Evolutionary conservation across 805 yeast genomes (phyloP).

Genomic region (Hanseniaspora taiwanica): DNA sequence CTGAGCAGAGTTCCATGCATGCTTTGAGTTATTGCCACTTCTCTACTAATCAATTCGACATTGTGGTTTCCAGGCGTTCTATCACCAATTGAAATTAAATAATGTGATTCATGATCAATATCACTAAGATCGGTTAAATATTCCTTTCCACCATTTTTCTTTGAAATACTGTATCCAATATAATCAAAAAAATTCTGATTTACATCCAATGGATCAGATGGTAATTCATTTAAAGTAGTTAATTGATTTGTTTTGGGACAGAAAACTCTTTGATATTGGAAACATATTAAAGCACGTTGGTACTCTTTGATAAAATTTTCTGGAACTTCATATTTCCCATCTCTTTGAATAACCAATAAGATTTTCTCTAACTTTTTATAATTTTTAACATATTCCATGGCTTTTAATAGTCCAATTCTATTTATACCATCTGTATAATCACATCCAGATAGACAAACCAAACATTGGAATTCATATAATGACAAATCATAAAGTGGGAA

Average conservation of each 20-base stretch:
- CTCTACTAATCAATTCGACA: background rate
- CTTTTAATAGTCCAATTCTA: slow-evolving; percentile 68
- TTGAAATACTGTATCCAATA: slow-evolving; percentile 25
- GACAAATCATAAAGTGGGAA: slow-evolving; percentile 39
- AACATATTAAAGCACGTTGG: slow-evolving; percentile 59
- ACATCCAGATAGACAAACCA: slow-evolving; percentile 91
- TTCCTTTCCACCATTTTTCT: slow-evolving; percentile 9
- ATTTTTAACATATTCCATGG: slow-evolving; percentile 45
- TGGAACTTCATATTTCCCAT: slow-evolving; percentile 47
- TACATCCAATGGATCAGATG: slow-evolving; percentile 22
- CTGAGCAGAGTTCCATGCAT: no score
- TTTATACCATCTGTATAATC: slow-evolving; percentile 85
- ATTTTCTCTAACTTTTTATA: slow-evolving; percentile 41
- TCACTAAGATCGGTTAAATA: slow-evolving; percentile 19
- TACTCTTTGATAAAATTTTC: slow-evolving; percentile 46
- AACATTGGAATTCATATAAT: slow-evolving; percentile 47
- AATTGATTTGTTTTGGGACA: slow-evolving; percentile 41
- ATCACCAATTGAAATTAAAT: slow-evolving; percentile 47
- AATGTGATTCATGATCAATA: slow-evolving; percentile 35
- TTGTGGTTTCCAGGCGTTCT: background rate
- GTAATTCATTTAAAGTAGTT: slow-evolving; percentile 47
- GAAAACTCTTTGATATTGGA: slow-evolving; percentile 75
- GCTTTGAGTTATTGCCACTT: background rate
- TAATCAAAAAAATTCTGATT: slow-evolving; percentile 25
- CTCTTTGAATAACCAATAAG: slow-evolving; percentile 41